A percentile compares a stretch with the other conserved stretches of the same genome.
These are phyloP conservation scores for Decorospora gaudefroyi DNA, from an alignment of 2,329 filamentous ascomycete genomes.

Conservation along the genomic window DNA sequence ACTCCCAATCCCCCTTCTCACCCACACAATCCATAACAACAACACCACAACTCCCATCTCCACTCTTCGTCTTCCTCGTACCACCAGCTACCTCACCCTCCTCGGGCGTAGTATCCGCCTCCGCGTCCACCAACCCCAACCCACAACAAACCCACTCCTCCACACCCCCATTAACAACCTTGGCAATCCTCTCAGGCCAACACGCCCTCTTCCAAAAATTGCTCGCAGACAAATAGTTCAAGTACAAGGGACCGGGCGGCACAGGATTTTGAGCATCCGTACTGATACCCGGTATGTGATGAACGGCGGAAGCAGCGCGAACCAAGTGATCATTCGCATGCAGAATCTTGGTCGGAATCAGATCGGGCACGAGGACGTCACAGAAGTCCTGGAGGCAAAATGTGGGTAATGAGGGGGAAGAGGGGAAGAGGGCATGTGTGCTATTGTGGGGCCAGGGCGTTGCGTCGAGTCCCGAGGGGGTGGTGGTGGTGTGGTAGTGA, in stretches of 20 bases:
- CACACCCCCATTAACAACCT: constrained; percentile 80
- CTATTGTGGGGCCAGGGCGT: constrained; percentile 86
- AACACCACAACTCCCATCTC: constrained; percentile 78
- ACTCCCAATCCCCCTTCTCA: constrained; percentile 83
- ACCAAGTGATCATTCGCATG: constrained; percentile 76
- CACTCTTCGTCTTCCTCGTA: constrained; percentile 53
- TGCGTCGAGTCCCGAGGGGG: constrained; percentile 65
- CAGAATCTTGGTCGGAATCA: constrained; percentile 79
- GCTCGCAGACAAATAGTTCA: constrained; percentile 89
- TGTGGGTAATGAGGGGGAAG: constrained; percentile 32
- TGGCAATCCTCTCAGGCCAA: constrained; percentile 92
- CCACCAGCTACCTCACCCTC: constrained; percentile 7
- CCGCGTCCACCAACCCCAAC: constrained; percentile 22
- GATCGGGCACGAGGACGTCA: constrained; percentile 74
- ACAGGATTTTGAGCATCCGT: constrained; percentile 49
- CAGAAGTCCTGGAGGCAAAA: constrained; percentile 95
- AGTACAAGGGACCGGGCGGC: constrained; percentile 67
- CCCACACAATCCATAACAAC: constrained; percentile 96
- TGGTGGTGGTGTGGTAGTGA: no score
- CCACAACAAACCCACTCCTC: constrained; percentile 61
- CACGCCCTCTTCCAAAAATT: constrained; percentile 93
- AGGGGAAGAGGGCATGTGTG: constrained; percentile 71
- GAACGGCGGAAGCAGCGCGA: constrained; percentile 58
- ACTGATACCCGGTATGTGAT: constrained; percentile 48
- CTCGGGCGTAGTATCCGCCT: constrained; percentile 29